These are phyloP conservation scores for Colletotrichum spinosum DNA, from an alignment of 2,329 filamentous ascomycete species.

Conservation along the genomic window DNA sequence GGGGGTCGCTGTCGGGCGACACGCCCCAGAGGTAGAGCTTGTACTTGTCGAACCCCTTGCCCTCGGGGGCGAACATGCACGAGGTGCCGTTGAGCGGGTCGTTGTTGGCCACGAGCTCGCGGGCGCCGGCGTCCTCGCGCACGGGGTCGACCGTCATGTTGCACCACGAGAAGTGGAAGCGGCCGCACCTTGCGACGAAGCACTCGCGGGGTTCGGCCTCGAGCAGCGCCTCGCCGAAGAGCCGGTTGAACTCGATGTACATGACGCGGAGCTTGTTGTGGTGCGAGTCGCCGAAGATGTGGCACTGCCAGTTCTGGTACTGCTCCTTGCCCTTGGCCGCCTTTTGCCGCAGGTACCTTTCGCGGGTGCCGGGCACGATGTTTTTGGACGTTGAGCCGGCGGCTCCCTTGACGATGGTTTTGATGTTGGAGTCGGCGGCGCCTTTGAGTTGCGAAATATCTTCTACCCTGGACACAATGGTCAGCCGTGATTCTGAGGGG, in stretches of 20 bases:
- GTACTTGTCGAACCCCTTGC: conserved; percentile 1
- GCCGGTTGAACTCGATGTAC: conserved; percentile 4
- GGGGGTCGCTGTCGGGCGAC: background rate
- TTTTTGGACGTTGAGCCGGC: too few relatives aligned
- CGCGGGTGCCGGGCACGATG: too few relatives aligned
- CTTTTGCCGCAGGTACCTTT: too few relatives aligned
- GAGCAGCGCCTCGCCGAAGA: conserved; percentile 3
- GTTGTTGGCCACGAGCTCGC: background rate
- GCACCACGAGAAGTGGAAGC: conserved; percentile 6
- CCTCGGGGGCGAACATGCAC: background rate
- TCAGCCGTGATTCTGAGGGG: too few relatives aligned
- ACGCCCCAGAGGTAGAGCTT: background rate
- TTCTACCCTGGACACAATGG: too few relatives aligned
- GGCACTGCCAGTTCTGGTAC: conserved; percentile 4
- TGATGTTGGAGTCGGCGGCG: too few relatives aligned
- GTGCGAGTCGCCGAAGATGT: background rate
- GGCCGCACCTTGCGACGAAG: conserved; percentile 6
- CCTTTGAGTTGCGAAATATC: too few relatives aligned
- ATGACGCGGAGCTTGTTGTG: background rate
- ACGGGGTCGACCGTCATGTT: background rate
- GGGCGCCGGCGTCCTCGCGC: background rate
- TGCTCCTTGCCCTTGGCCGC: background rate
- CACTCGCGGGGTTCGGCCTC: background rate
- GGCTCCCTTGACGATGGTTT: too few relatives aligned
- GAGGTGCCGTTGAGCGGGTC: background rate